These are phyloP conservation scores for Sarocladium oryzae DNA, from an alignment of 2,329 filamentous ascomycete genomes.

Conservation along the genomic window DNA sequence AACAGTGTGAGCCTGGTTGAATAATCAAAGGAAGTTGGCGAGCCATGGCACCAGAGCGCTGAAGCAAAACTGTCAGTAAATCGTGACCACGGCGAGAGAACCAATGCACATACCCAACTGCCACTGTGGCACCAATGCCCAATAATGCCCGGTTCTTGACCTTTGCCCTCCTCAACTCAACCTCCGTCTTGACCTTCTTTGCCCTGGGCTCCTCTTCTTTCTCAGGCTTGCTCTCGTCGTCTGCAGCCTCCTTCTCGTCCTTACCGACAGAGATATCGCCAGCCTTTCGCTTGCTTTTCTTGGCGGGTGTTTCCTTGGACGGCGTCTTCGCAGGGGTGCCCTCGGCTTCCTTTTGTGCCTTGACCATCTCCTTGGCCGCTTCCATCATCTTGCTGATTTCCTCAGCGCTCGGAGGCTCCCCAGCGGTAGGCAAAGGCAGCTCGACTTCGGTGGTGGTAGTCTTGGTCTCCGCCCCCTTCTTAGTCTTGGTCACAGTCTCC, in stretches of 20 bases:
- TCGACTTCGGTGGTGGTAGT: slow-evolving; percentile 67
- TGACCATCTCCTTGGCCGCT: slow-evolving; percentile 82
- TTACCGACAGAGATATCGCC: slow-evolving; percentile 65
- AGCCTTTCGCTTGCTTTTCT: slow-evolving; percentile 66
- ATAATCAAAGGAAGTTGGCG: slow-evolving; percentile 12
- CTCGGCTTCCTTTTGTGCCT: slow-evolving; percentile 33
- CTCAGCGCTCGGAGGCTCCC: slow-evolving; percentile 65
- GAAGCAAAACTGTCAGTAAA: not conserved
- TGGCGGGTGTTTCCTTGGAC: slow-evolving; percentile 29
- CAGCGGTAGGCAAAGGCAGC: slow-evolving; percentile 53
- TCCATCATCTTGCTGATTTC: slow-evolving; percentile 79
- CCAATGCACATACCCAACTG: slow-evolving; percentile 69
- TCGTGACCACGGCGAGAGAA: not conserved
- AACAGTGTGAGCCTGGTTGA: not conserved
- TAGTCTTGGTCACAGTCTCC: slow-evolving; percentile 50
- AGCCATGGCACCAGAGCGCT: slow-evolving; percentile 13
- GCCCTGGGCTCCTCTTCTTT: slow-evolving; percentile 41
- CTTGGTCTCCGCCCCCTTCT: slow-evolving; percentile 57
- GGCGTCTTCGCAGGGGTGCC: slow-evolving; percentile 36
- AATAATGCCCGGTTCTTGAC: slow-evolving; percentile 81
- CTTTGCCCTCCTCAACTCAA: slow-evolving; percentile 76
- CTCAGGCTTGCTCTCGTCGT: slow-evolving; percentile 22
- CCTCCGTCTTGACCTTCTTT: slow-evolving; percentile 78
- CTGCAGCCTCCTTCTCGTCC: slow-evolving; percentile 42
- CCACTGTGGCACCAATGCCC: slow-evolving; percentile 79